Evolutionary conservation across 2,329 filamentous ascomycete genomes (phyloP), one percentile per base, ranked within the genome.

Genomic region (Cladosporium sp.): DNA sequence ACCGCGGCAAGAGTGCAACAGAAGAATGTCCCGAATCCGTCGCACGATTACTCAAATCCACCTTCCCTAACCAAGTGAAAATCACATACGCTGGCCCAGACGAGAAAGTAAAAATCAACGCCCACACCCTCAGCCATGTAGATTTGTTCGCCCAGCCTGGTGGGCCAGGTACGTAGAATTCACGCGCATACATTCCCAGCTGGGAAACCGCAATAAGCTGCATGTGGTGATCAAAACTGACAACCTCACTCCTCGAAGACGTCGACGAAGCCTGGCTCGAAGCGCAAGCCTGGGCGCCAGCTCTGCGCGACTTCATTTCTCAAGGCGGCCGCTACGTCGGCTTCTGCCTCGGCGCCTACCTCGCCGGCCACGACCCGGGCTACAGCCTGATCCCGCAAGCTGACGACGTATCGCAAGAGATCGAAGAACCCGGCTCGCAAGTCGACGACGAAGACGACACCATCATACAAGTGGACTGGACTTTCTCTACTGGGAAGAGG

Each of bases 381-480:
- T 64, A 58, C 40, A 60, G 50, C 22, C 57, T 66, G 1, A 30
- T 66, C 4, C 47, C 61, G 8, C 17, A 51, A n/a, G 42, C 57
- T 17, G 62, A 62, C 28, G 59, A 65, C 20, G 58, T 57, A 12
- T 59, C 59, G 19, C 43, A 42, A 8, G 64, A 66, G 14, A 50
- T 55, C 14, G 49, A 52, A 11, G 58, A 59, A 17, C 45, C 51
- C 9, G 60, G 51, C 12, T 37, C 64, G 14, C 61, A 65, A 50
- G 60, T 66, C 3, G 52, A 42, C 1, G 52, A 61, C 37, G 59
- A 60, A 2, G 47, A 59, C 19, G 64, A 66, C 28, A 62, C 64
- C 5, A 40, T 66, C 22, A 65, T 66, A 14, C 63, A 65, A 58
- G 59, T 66, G 9, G 63, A 66, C 30, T 66, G 63, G 64, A 62